Evolutionary conservation across 495 filamentous ascomycete genomes (phyloP).

Genomic region (Aspergillus incahuasiensis): DNA sequence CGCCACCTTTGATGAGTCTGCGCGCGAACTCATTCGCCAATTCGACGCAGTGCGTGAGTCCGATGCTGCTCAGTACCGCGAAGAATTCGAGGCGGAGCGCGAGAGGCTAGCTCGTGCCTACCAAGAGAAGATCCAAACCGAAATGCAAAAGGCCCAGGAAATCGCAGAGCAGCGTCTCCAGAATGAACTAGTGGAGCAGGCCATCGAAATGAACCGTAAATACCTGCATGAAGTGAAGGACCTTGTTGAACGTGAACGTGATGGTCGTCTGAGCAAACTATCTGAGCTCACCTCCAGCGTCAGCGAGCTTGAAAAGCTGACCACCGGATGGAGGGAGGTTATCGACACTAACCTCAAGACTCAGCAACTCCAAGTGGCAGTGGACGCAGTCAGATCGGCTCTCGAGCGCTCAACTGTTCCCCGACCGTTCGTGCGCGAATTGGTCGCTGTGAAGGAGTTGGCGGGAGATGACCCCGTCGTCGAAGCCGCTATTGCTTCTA

Average conservation of each 20-base stretch:
- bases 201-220: constrained; percentile 75
- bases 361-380: constrained; percentile 89
- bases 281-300: constrained; percentile 72
- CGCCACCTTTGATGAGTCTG: constrained; percentile 72
- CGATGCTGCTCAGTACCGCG: constrained; percentile 73
- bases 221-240: constrained; percentile 73
- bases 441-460: constrained; percentile 91
- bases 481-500: constrained; percentile 85
- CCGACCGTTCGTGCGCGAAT: constrained; percentile 80
- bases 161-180: constrained; percentile 73
- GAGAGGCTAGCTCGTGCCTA: constrained; percentile 69
- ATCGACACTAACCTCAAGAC: constrained; percentile 87
- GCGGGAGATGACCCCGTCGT: constrained; percentile 77
- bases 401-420: constrained; percentile 70
- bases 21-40: constrained; percentile 68
- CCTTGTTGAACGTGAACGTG: constrained; percentile 83
- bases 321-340: constrained; percentile 76
- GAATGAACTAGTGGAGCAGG: constrained; percentile 88
- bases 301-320: constrained; percentile 76
- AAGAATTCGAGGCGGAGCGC: constrained; percentile 86
- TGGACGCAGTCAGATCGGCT: constrained; percentile 82
- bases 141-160: constrained; percentile 67
- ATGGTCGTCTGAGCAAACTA: constrained; percentile 80
- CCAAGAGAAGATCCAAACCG: constrained; percentile 69
- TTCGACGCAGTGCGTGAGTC: constrained; percentile 65